Base-by-base conservation (phyloP, 2,329 filamentous ascomycete genomes). In the Cercospora janseana region DNA sequence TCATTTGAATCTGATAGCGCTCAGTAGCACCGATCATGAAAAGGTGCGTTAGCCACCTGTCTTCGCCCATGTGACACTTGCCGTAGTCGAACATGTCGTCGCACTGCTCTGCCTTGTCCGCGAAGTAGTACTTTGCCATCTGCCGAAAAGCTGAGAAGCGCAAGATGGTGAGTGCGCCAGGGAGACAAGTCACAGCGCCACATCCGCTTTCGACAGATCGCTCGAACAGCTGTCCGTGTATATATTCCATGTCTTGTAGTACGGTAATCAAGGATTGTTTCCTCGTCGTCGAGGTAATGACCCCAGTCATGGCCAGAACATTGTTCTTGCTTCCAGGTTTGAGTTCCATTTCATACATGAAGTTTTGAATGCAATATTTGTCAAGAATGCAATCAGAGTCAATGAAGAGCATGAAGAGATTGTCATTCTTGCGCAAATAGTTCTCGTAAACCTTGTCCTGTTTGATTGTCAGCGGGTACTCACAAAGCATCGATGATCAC, bases 111-210 rank as follows among this genome's bases (percentile, higher is more conserved):
- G 90, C 89, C 69, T 95, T 95, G 71, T 96, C 92, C 29, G 91
- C 90, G 69, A 98, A 98, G 72, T 98, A 97, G 72, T 95, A 95
- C 66, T 94, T 95, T 64, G 92, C 89, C 90, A 98, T 96, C 64
- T 87, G 86, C 51, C 91, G 81, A 72, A 98, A 97, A 4, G 93
- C 93, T 2, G 92, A 96, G 72, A 96, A 95, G 46, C 93, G 88
- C 46, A 98, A 75, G 75, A 96, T 95, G 1, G 92, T 97, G 60
- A 97, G 73, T n/a, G 92, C 92, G 21, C 93, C 92, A 0, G 93
- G 93, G 40, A 98, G 77, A 69, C 92, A 98, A 26, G 92, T 97
- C 40, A 98, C 92, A 4, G 92, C 83, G 45, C 92, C 92, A 66
- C 92, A 96, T 6, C 87, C 88, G 4, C 92, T 96, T 67, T 98